Percentiles rank a stretch among this genome's conserved stretches.
Conservation (phyloP, 1,139 yeast species). For the Schizosaccharomyces versatilis region DNA sequence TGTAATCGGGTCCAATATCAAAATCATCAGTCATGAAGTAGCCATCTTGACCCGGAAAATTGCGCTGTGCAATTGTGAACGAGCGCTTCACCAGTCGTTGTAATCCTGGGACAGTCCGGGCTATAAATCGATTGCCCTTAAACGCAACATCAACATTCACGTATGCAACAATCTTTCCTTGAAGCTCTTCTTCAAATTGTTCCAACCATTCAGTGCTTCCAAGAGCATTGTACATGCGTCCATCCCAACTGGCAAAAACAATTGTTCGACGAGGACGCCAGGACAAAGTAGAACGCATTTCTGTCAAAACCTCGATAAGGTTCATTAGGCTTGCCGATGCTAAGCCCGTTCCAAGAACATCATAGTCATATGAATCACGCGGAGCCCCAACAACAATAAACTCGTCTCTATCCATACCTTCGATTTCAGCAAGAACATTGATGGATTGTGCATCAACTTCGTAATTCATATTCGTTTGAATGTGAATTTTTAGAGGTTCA, state of each 20-base stretch:
- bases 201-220: slow-evolving; percentile 57
- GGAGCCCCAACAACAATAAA: slow-evolving; percentile 45
- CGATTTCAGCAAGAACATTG: slow-evolving; percentile 35
- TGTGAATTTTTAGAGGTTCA: slow-evolving; percentile 28
- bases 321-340: slow-evolving; percentile 42
- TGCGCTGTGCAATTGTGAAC: slow-evolving; percentile 21
- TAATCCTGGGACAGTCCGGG: slow-evolving; percentile 33
- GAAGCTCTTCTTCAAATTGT: slow-evolving; percentile 25
- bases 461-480: slow-evolving; percentile 30
- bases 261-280: slow-evolving; percentile 47
- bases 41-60: slow-evolving; percentile 30
- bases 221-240: slow-evolving; percentile 44
- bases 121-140: slow-evolving; percentile 27
- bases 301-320: slow-evolving; percentile 32
- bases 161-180: slow-evolving; percentile 33
- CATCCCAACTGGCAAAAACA: slow-evolving; percentile 47
- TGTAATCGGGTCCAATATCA: slow-evolving; percentile 50
- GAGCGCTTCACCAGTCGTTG: slow-evolving; percentile 21
- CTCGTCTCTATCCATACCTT: slow-evolving; percentile 30
- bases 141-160: slow-evolving; percentile 42
- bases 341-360: slow-evolving; percentile 51
- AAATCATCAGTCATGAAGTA: slow-evolving; percentile 22
- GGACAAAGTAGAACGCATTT: slow-evolving; percentile 26
- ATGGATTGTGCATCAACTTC: slow-evolving; percentile 25
- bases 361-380: slow-evolving; percentile 41